Evolutionary conservation across 23 red algal species (phyloP), one percentile per base, ranked within the genome.

Genomic region (Agarophyton chilense): DNA sequence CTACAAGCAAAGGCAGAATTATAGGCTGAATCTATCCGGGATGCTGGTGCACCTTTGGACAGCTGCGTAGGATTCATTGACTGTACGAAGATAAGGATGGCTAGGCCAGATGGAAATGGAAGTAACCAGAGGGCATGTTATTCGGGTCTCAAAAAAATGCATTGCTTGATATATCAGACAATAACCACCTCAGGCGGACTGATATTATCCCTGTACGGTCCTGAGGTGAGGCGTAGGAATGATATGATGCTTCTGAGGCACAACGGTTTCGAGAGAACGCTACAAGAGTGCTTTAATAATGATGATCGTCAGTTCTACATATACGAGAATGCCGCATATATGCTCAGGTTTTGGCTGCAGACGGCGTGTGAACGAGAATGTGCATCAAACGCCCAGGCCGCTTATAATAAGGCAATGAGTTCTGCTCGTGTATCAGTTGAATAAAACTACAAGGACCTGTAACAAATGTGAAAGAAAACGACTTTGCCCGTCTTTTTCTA

Each of bases 381-480:
- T 35, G 57, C 81, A 10, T 14, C 54, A 28, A 8, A 5, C 10
- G 44, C 45, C 7, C 41, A 80, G 25, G 13, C 6, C 6, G 24
- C 31, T 21, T 80, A 80, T 18, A 80, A 54, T 46, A 25, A 4
- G 4, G 25, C 0, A 11, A 86, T 86, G 81, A 86, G 61, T 35
- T 12, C 57, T 16, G 60, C 43, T 47, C 17, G 35, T 0, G 61
- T 17, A 22, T 56, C 81, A 68, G 81, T 86, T 6, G 56, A 86
- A 38, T 73, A 21, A 2, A 44, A 24, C 5, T 70, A 86, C 62
- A 73, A 68, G 3, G 81, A 72, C 42, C 43, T 72, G 10, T 71
- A 86, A 55, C 28, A 86, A 42, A 86, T 86, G 81, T 71, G 81
- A n/a, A n/a, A n/a, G n/a, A n/a, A n/a, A 42, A 35, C 19, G 32